Percentiles rank a stretch among this genome's conserved stretches.
Evolutionary conservation across 495 filamentous ascomycete genomes (phyloP).

Genomic region (Penicillium salamii): DNA sequence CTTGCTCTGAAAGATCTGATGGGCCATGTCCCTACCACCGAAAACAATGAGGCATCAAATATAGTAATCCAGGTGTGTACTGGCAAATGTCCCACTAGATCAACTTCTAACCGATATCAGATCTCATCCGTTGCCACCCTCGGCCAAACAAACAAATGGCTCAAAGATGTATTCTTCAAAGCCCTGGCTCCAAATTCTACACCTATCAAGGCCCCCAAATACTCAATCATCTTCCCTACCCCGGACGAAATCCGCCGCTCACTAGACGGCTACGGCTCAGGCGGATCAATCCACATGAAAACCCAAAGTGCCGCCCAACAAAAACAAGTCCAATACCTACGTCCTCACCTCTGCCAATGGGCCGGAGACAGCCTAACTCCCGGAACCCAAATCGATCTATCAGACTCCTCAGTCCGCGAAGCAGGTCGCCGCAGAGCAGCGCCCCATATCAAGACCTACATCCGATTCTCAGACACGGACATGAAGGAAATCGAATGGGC

Average conservation of each 20-base stretch:
- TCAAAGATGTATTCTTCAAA: conserved; percentile 64
- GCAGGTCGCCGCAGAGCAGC: conserved; percentile 73
- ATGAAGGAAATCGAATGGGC: conserved; percentile 74
- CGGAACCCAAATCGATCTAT: conserved; percentile 12
- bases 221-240: conserved; percentile 77
- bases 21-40: conserved; percentile 38
- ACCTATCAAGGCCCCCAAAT: conserved; percentile 19
- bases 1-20: conserved; percentile 61
- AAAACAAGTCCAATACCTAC: conserved; percentile 73
- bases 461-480: conserved; percentile 57
- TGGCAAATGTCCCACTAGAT: too few species aligned
- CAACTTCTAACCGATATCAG: conserved; percentile 11
- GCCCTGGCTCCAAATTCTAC: conserved; percentile 37
- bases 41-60: conserved; percentile 39
- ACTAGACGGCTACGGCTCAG: conserved; percentile 74
- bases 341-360: conserved; percentile 72
- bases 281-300: conserved; percentile 80
- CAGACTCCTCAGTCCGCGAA: conserved; percentile 27
- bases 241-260: conserved; percentile 73
- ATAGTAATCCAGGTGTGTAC: conserved; percentile 60
- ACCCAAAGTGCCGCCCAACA: conserved; percentile 62
- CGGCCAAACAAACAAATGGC: conserved; percentile 71
- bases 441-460: conserved; percentile 90
- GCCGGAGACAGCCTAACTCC: conserved; percentile 37
- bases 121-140: conserved; percentile 83